Evolutionary conservation across 768 basidiomycete genomes (phyloP).

Genomic region (Tylopilus rubrobrunneus): DNA sequence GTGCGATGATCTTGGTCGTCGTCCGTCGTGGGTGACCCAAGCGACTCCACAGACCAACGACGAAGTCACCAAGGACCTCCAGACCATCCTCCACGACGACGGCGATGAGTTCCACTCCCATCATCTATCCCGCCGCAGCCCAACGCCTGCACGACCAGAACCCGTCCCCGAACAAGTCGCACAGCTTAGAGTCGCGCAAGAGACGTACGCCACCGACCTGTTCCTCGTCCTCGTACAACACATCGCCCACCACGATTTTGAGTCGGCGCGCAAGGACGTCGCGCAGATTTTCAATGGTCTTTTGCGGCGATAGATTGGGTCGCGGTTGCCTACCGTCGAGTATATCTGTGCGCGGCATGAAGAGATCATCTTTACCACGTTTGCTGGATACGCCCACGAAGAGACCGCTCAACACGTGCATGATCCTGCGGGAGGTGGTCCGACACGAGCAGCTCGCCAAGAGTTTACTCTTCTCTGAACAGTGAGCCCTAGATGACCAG

Average conservation of each 20-base stretch:
- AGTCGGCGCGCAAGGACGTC: conserved; percentile 75
- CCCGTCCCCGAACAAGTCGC: conserved; percentile 85
- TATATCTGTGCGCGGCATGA: conserved; percentile 76
- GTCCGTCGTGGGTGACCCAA: background rate
- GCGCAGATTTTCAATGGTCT: conserved; percentile 88
- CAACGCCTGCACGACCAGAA: conserved; percentile 39
- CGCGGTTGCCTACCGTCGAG: conserved; percentile 92
- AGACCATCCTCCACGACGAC: conserved; percentile 87
- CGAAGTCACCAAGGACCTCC: conserved; percentile 84
- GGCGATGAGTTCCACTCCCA: conserved; percentile 53
- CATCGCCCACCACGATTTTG: conserved; percentile 90
- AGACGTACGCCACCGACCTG: conserved; percentile 89
- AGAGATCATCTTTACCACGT: conserved; percentile 72
- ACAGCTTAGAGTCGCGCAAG: conserved; percentile 76
- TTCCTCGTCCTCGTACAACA: conserved; percentile 75
- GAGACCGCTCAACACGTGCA: conserved; percentile 97
- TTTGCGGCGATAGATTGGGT: conserved; percentile 83
- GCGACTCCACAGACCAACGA: conserved; percentile 66
- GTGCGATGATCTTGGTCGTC: conserved; percentile 34
- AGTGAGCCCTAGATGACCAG: conserved; percentile 43
- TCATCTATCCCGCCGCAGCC: background rate
- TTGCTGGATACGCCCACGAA: conserved; percentile 92
- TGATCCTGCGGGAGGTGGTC: conserved; percentile 97
- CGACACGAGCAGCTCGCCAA: conserved; percentile 88
- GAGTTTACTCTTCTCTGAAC: conserved; percentile 86